phyloP scores from a whole-genome alignment of 352 stramenopile species.

The Elongisporangium undulatum region DNA sequence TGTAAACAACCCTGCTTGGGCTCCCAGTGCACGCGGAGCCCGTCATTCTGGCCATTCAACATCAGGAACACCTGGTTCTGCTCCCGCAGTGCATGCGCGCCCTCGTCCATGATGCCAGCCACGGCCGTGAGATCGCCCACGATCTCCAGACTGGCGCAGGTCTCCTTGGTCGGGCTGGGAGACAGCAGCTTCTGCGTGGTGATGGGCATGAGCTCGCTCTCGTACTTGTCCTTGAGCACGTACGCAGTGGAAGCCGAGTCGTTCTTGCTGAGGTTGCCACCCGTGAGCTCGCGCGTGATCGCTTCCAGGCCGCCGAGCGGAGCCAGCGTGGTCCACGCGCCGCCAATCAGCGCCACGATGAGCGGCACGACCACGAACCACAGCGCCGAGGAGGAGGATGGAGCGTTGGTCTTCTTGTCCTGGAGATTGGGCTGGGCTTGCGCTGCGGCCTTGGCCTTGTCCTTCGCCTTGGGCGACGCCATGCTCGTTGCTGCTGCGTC shows the following conservation, averaged over 20 bases:
- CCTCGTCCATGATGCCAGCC: slow-evolving; percentile 21
- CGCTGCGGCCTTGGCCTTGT: neutral
- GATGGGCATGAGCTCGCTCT: slow-evolving; percentile 48
- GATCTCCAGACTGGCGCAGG: slow-evolving; percentile 24
- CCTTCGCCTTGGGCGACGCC: slow-evolving; percentile 4
- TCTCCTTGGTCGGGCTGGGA: neutral
- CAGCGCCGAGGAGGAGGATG: slow-evolving; percentile 14
- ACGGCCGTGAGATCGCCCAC: slow-evolving; percentile 28
- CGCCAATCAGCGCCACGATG: slow-evolving; percentile 29
- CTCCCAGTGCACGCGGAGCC: slow-evolving; percentile 36
- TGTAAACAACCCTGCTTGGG: slow-evolving; percentile 28
- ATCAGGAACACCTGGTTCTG: slow-evolving; percentile 52
- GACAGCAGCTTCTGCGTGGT: slow-evolving; percentile 34
- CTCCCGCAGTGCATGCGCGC: slow-evolving; percentile 19
- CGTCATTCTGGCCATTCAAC: slow-evolving; percentile 65
- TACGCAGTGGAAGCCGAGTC: slow-evolving; percentile 1
- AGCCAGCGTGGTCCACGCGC: slow-evolving; percentile 12
- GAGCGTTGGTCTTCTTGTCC: neutral
- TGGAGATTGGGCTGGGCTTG: neutral
- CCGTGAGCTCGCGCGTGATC: slow-evolving; percentile 7
- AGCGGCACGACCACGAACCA: slow-evolving; percentile 27
- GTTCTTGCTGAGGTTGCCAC: slow-evolving; percentile 2
- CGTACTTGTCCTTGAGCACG: slow-evolving; percentile 43
- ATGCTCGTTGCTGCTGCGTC: neutral
- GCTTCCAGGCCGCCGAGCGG: slow-evolving; percentile 4